A percentile compares a stretch with the other conserved stretches of the same genome.
These are phyloP conservation scores for Noccaea bulbosa DNA, from an alignment of 345 rosid species.

Conservation along the genomic window DNA sequence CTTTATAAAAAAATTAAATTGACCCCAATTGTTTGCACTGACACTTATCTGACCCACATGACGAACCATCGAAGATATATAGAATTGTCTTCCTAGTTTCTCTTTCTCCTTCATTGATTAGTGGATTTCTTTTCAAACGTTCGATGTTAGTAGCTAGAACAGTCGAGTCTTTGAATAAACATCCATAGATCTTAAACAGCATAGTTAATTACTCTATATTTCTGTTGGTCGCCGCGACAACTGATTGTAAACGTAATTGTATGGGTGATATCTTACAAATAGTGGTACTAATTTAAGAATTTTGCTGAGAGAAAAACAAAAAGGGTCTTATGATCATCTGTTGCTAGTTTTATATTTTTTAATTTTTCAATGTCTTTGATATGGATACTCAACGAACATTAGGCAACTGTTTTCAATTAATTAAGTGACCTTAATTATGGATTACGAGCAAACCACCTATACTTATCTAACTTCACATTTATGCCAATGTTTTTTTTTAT, in stretches of 20 bases:
- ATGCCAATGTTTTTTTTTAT: neutral
- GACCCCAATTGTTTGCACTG: constrained; percentile 36
- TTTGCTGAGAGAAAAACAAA: neutral
- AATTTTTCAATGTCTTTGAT: constrained; percentile 11
- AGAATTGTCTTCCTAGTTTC: constrained; percentile 10
- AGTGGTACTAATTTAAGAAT: neutral
- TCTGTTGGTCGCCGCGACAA: neutral
- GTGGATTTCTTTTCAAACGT: neutral
- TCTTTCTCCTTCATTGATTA: constrained; percentile 12
- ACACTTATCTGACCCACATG: constrained; percentile 26
- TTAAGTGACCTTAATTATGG: constrained; percentile 6
- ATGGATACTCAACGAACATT: constrained; percentile 32
- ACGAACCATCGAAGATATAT: constrained; percentile 32
- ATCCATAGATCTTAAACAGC: neutral
- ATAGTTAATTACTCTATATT: neutral
- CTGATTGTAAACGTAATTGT: neutral
- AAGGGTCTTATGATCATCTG: constrained; percentile 1
- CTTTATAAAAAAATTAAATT: constrained; percentile 23
- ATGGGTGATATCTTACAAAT: constrained; percentile 1
- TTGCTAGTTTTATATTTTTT: neutral
- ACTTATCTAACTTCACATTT: constrained; percentile 22
- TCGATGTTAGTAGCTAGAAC: constrained; percentile 18
- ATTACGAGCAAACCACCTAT: constrained; percentile 23
- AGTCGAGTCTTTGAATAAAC: constrained; percentile 9
- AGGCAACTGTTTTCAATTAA: constrained; percentile 22